Base-by-base conservation (phyloP, 768 basidiomycete species). In the Lactarius quietus region DNA sequence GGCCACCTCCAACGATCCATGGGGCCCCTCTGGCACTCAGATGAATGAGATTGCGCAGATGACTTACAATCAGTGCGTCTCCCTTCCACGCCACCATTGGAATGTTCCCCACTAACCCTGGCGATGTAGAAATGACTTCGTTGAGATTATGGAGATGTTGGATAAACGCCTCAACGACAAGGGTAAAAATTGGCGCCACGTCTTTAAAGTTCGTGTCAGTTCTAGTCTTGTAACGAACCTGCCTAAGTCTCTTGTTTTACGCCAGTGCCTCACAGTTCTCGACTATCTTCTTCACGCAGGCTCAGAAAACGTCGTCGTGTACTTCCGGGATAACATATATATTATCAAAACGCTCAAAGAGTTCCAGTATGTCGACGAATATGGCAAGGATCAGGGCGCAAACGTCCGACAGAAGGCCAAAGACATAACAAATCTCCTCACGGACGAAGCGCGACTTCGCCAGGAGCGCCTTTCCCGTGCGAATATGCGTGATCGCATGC, bases 131-230 rank as follows among this genome's bases (percentile, higher is more conserved):
- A 90, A 87, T 65, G 95, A 98, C 72, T 99, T 99, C 75, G 94
- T 98, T 15, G 97, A 99, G 79, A 93, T 99, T 73, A 98, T 99
- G 94, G 97, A 99, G 81, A 97, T 98, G 93, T 83, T 99, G 57
- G 97, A 98, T 78, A 98, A 99, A 78, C 87, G 97, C 59, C 79
- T 99, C 67, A 95, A 95, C 71, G 97, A 99, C 80, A 98, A 97
- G 82, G 97, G 97, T 41, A 98, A 98, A 86, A 98, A 98, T 72
- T 99, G 97, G 97, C 85, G 96, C 59, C 97, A 99, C 81, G 96
- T 98, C 64, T 98, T 97, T 85, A 98, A 98, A 83, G 93, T 88
- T 63, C 65, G 82, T 66, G 26, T 51, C 12, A 3, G 14, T 18
- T 15, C 38, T n/a, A 31, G 38, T 20, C 45, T 36, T 55, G 59